Base-by-base conservation (phyloP, 2,329 filamentous ascomycete genomes). In the Fusarium cyanostomum region DNA sequence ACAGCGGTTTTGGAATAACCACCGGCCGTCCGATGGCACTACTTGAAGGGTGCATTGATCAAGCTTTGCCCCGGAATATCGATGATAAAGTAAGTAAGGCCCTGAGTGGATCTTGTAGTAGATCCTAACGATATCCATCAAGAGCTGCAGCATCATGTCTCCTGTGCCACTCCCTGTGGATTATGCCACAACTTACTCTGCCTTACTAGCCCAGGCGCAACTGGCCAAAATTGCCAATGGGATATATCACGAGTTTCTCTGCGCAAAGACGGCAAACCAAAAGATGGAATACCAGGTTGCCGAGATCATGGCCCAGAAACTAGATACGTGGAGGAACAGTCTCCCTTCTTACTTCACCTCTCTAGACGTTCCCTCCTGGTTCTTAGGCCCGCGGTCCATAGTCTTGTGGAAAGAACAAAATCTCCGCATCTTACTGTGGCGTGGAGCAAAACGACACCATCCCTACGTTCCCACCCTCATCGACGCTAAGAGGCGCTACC, bases 1-100 rank as follows among this genome's bases (percentile, higher is more conserved):
- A 78, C 30, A 76, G 77, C 4, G 80, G 80, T 0, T 79, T 79
- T 33, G 76, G 74, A 26, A 77, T 81, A 43, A 82, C 80, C 1
- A 80, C 80, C 15, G 78, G 79, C 1, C 74, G 80, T 6, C 79
- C 80, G 0, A 69, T 78, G 10, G 74, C 74, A 10, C 74, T 77
- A 13, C 71, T 71, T 1, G 73, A 78, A 50, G 69, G 66, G 3
- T 49, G 75, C 26, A 74, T 79, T 1, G 79, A 80, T 52, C 75
- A 75, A 10, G 64, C 71, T 7, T 52, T 79, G 2, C 78, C 79
- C 1, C 66, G 72, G 27, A 81, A 81, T 52, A 71, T 81, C 13
- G 74, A 80, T 41, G 79, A 81, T 43, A 71, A 71, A 52, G 78
- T 72, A 68, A 46, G 59, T 43, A 3, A 16, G 12, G 7, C 2